Conservation (phyloP, 75 land plant species). For the Selaginella moellendorffii region DNA sequence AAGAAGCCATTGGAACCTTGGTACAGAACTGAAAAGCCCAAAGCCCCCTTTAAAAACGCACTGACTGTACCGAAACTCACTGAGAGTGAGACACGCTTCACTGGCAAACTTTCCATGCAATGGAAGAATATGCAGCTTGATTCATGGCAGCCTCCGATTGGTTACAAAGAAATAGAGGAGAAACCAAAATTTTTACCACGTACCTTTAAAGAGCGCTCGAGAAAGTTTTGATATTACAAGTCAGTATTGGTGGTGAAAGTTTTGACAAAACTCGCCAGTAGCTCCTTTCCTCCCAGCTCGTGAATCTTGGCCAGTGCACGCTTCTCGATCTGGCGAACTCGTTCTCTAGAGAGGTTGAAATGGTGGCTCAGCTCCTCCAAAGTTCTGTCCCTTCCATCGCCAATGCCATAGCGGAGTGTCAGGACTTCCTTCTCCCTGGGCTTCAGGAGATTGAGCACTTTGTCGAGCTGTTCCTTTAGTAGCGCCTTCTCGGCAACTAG, state of each 20-base stretch:
- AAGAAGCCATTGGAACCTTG: neutral
- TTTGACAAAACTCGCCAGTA: neutral
- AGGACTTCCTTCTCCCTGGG: conserved; percentile 51
- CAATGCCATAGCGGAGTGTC: conserved; percentile 45
- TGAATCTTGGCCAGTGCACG: conserved; percentile 42
- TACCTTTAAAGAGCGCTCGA: too few relatives aligned
- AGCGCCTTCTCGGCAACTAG: conserved; percentile 24
- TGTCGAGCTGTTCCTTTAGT: conserved; percentile 31
- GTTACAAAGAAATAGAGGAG: too few relatives aligned
- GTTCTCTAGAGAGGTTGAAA: conserved; percentile 43
- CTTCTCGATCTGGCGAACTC: conserved; percentile 55
- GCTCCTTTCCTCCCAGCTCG: neutral
- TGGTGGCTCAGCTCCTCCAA: conserved; percentile 47
- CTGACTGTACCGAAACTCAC: too few relatives aligned
- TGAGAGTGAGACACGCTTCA: too few relatives aligned
- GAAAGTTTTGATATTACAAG: too few relatives aligned
- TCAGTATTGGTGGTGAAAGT: neutral
- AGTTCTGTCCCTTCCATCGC: conserved; percentile 34
- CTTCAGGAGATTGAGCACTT: conserved; percentile 30
- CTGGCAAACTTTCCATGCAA: too few relatives aligned
- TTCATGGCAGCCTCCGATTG: too few relatives aligned
- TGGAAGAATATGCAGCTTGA: too few relatives aligned
- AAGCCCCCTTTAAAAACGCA: too few relatives aligned
- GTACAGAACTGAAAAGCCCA: neutral
- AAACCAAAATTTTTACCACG: too few relatives aligned